Evolutionary conservation across 2,329 filamentous ascomycete species (phyloP), one percentile per base, ranked within the genome.

Genomic region (Massarina eburnea): DNA sequence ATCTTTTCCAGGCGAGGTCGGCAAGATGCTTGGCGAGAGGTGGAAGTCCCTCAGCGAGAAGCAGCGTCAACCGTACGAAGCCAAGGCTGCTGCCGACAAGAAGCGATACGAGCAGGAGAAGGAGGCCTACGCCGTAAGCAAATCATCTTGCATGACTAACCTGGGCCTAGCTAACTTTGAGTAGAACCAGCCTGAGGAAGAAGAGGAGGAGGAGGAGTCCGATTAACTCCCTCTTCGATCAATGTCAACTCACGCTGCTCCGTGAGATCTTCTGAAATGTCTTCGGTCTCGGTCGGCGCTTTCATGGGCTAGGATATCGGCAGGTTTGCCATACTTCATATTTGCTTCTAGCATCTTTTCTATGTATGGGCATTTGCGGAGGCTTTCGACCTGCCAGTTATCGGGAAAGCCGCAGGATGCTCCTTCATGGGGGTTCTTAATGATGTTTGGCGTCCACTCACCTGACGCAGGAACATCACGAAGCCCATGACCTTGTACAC

Each of bases 71-170:
- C 94, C 94, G 9, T 99, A 97, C 68, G 92, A 97, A 77, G 88
- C 89, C 72, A 97, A 97, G 86, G 94, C 94, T 70, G 89, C 88
- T 41, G 80, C 86, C 56, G 94, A 99, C 78, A 99, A 97, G 89
- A 96, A 97, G 86, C 87, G 94, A 53, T 99, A 97, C 72, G 92
- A 97, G 75, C 89, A 96, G 62, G 91, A 97, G 83, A 99, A 99
- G 83, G 86, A 87, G 59, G 88, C 83, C 57, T 99, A 72, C 53
- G 55, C 54, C 20, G 69, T 71, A 65, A 51, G 61, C 61, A 10
- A n/a, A 1, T 41, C 18, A 18, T 17, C 29, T 33, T 18, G 18
- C 26, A 8, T 27, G 8, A 27, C 19, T 21, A 3, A 21, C 27
- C 32, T 29, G 19, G 24, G 15, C 15, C 30, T 20, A 29, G 45